Conservation (phyloP, 1,284 basidiomycete species). For the Inonotus hispidus region DNA sequence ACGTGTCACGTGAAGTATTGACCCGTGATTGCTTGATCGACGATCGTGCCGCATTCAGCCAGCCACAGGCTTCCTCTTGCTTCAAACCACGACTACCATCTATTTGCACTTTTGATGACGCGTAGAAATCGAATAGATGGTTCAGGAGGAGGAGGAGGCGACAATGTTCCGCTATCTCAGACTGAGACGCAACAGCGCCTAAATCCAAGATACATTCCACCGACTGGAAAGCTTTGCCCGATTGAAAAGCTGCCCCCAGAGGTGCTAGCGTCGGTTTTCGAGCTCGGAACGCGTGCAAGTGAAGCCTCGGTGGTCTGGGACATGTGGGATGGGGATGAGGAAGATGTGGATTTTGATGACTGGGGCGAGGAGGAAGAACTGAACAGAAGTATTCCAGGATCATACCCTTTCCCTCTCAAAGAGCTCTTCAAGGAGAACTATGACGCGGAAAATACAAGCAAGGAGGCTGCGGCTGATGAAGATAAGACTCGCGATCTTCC, state of each 20-base stretch:
- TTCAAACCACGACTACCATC: too few relatives aligned
- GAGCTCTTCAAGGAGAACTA: neutral
- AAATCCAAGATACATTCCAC: conserved; percentile 17
- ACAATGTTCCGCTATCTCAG: too few relatives aligned
- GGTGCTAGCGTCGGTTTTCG: conserved; percentile 53
- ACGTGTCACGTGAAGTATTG: too few relatives aligned
- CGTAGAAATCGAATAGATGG: too few relatives aligned
- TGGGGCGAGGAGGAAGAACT: conserved; percentile 22
- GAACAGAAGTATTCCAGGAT: neutral
- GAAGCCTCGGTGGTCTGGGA: conserved; percentile 30
- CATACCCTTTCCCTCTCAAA: conserved; percentile 13
- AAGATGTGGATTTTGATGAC: conserved; percentile 16
- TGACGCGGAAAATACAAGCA: conserved; percentile 10
- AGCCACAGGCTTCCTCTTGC: too few relatives aligned
- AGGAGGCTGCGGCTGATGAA: conserved; percentile 12
- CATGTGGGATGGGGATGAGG: conserved; percentile 19
- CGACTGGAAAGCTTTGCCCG: conserved; percentile 31
- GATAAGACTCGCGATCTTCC: conserved; percentile 28
- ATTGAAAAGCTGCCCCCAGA: conserved; percentile 50
- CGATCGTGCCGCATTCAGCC: too few relatives aligned
- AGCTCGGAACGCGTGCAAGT: conserved; percentile 38
- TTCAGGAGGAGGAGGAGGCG: too few relatives aligned
- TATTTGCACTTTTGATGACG: too few relatives aligned
- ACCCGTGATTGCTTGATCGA: too few relatives aligned
- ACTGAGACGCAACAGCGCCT: too few relatives aligned